A percentile compares a stretch with the other conserved stretches of the same genome.
These are phyloP conservation scores for Pelargonium exstipulatum DNA, from an alignment of 441 rosid genomes.

Conservation along the genomic window DNA sequence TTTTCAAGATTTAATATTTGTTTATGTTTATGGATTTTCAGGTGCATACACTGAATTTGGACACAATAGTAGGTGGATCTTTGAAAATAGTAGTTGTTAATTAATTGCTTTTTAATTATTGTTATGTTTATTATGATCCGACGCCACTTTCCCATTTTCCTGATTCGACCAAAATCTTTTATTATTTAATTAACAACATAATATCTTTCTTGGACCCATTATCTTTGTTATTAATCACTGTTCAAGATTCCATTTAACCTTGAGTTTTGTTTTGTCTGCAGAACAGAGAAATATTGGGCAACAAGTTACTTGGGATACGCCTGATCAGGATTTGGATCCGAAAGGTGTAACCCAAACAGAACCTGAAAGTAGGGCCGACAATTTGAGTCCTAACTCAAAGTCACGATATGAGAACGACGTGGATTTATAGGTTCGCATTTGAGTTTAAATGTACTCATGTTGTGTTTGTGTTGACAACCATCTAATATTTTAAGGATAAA, in stretches of 20 bases:
- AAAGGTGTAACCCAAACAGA: too few species aligned
- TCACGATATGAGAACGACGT: too few species aligned
- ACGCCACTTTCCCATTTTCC: conserved; percentile 3
- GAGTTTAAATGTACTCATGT: too few species aligned
- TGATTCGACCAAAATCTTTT: not conserved
- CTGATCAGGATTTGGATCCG: too few species aligned
- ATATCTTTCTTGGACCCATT: conserved; percentile 1
- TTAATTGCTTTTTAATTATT: not conserved
- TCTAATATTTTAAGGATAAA: too few species aligned
- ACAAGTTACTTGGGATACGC: too few species aligned
- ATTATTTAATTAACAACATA: not conserved
- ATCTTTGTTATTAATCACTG: not conserved
- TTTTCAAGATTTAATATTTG: too few species aligned
- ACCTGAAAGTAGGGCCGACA: too few species aligned
- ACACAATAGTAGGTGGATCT: not conserved
- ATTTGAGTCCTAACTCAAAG: too few species aligned
- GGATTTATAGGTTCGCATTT: too few species aligned
- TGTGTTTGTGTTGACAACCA: too few species aligned
- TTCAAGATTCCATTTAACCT: not conserved
- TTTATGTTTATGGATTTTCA: not conserved
- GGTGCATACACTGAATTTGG: not conserved
- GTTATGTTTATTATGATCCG: not conserved
- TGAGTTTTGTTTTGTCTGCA: not conserved
- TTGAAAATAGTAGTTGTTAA: not conserved
- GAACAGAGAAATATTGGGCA: too few species aligned